Base-by-base conservation (phyloP, 345 rosid genomes). In the Jatropha curcas region DNA sequence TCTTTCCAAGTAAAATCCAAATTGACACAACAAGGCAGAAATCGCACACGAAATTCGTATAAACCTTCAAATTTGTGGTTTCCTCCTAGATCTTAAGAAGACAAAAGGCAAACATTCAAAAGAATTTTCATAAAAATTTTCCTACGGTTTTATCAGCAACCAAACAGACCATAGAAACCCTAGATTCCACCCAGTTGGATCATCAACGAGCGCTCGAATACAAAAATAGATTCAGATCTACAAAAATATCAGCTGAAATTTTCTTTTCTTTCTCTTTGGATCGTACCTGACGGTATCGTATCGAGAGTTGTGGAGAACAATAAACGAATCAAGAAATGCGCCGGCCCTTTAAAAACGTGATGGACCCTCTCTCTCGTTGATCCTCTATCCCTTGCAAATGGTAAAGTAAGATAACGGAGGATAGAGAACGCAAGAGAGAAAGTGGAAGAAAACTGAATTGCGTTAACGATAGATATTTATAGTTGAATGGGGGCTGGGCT, bases 151-250 rank as follows among this genome's bases (percentile, higher is more conserved):
- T 33, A 6, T 5, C 5, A 34, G 22, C 71, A 25, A 51, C 33
- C 46, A 56, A 68, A 68, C 50, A 35, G 22, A 37, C 27, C 13
- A 69, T 20, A 58, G 7, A 72, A 35, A 61, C 59, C 61, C 60
- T 35, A 33, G 48, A 50, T 31, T 72, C 45, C 14, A 24, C 57
- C 22, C 13, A 9, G 39, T 19, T 27, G 5, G 65, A 66, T 46
- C 56, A 11, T 25, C 17, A 45, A 55, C 22, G 22, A 16, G 13
- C 30, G 45, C 3, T 28, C 12, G 70, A 48, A 68, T 24, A 22
- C 52, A 12, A 7, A 45, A 35, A 19, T 22, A 8, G 51, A 69
- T 12, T 64, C 63, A 73, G 63, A 57, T 63, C 63, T 55, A 43
- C 28, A 55, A 41, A 27, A 27, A 0, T 5, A 6, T 39, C 1